Evolutionary conservation across 2,329 filamentous ascomycete genomes (phyloP), one percentile per base, ranked within the genome.

Genomic region (Cercospora citrullina): DNA sequence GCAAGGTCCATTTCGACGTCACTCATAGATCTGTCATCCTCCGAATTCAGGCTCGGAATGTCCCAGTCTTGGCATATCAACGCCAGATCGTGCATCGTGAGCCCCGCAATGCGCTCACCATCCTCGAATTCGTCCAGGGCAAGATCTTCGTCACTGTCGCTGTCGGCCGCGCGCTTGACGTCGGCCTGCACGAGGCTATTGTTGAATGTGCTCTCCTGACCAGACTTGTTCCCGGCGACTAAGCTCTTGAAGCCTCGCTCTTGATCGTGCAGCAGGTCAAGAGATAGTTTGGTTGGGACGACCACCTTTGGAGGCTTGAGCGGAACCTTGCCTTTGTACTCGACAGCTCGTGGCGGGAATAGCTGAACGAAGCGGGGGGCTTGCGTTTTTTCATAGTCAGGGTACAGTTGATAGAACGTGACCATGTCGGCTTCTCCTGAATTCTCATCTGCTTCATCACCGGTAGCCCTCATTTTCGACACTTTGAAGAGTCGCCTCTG

Each of bases 31-130:
- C 60, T 72, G n/a, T 72, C 68, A 9, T 65, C 74, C 33, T 59
- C 62, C 71, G 84, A 81, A 28, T 83, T 79, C 23, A 86, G 81
- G 62, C 89, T 88, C 57, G 88, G 85, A 18, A 88, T 80, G 65
- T 91, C 89, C 91, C 93, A 98, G 77, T 97, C 92, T 68, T 92
- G 88, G 75, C 94, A 97, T 5, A 95, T 87, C 58, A 96, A 87
- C 66, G 92, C 88, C 65, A 99, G 87, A 75, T 98, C 94, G 63
- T 90, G 87, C 79, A 94, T 86, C 0, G 87, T 91, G 69, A 92
- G 87, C 1, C 92, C 92, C 33, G 89, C 91, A 18, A 95, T 84
- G 21, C 85, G 86, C 73, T 94, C 90, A 14, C 87, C 75, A 8
- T 88, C 87, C 23, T 85, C 81, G 30, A 86, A 82, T 28, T 81